Percentiles rank a stretch among this genome's conserved stretches.
Conservation (phyloP, 306 rosid species). For the Cajanus cajan region DNA sequence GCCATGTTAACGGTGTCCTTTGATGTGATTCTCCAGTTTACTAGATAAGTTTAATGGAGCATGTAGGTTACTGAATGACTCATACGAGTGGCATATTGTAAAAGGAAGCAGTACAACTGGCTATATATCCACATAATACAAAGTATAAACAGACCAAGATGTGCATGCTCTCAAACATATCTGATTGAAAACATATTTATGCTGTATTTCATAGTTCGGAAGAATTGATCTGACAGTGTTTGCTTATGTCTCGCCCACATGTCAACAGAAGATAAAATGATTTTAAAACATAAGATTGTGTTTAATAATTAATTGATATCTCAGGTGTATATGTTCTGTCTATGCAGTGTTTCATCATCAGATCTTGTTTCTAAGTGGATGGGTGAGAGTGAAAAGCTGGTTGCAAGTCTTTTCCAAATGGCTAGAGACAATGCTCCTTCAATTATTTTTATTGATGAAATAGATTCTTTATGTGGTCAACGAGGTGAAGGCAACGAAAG, state of each 20-base stretch:
- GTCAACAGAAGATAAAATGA: neutral
- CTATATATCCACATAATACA: neutral
- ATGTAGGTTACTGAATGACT: neutral
- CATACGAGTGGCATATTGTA: neutral
- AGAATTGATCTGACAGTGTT: neutral
- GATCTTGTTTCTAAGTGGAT: slow-evolving; percentile 88
- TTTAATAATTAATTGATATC: neutral
- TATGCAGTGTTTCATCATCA: slow-evolving; percentile 67
- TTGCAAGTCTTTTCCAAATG: slow-evolving; percentile 78
- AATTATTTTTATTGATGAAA: slow-evolving; percentile 73
- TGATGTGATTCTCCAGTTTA: neutral
- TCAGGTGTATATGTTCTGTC: neutral
- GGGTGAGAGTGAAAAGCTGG: slow-evolving; percentile 91
- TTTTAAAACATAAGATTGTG: neutral
- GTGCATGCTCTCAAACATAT: neutral
- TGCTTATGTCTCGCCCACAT: neutral
- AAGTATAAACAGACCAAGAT: neutral
- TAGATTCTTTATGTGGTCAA: slow-evolving; percentile 77
- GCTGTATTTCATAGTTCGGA: neutral
- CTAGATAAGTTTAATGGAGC: neutral
- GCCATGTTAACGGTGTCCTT: neutral
- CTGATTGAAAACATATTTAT: neutral
- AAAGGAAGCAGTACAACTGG: neutral
- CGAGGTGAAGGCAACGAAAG: slow-evolving; percentile 90
- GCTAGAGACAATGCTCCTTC: slow-evolving; percentile 89